These are phyloP conservation scores for Thelonectria blattea DNA, from an alignment of 2,329 filamentous ascomycete genomes.

Conservation along the genomic window DNA sequence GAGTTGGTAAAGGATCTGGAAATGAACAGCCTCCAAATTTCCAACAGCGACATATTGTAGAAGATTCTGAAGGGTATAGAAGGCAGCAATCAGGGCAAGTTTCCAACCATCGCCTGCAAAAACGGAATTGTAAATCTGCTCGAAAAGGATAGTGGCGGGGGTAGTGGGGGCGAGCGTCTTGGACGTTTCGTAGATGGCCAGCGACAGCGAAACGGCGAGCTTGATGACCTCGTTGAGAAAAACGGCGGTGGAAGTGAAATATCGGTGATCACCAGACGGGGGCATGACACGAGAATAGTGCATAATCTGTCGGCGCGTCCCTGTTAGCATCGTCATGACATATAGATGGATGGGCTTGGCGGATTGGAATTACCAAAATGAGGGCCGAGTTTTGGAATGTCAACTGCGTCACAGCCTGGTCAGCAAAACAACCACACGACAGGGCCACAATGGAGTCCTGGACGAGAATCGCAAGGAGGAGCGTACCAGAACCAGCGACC, in stretches of 20 bases:
- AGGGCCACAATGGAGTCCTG: background rate
- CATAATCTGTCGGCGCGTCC: constrained; percentile 67
- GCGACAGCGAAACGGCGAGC: constrained; percentile 81
- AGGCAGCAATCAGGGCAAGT: constrained; percentile 81
- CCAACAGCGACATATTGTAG: constrained; percentile 90
- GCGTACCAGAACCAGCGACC: constrained; percentile 32
- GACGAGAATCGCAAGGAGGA: background rate
- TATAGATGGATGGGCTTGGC: constrained; percentile 41
- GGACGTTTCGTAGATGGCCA: constrained; percentile 88
- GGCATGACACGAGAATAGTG: constrained; percentile 97
- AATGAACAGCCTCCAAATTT: constrained; percentile 90
- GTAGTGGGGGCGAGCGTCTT: constrained; percentile 77
- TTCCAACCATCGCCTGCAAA: constrained; percentile 96
- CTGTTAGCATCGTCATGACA: constrained; percentile 67
- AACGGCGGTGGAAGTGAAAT: constrained; percentile 92
- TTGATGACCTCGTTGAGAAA: constrained; percentile 94
- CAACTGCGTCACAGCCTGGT: constrained; percentile 57
- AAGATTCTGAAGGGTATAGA: constrained; percentile 94
- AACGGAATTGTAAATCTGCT: constrained; percentile 78
- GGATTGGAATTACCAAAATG: constrained; percentile 63
- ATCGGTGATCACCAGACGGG: constrained; percentile 80
- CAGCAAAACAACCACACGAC: constrained; percentile 15
- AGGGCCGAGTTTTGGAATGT: constrained; percentile 78
- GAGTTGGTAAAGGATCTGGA: constrained; percentile 91
- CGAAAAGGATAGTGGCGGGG: constrained; percentile 79